These are phyloP conservation scores for Fomitopsis pinicola DNA, from an alignment of 1,284 basidiomycete genomes.

Conservation along the genomic window DNA sequence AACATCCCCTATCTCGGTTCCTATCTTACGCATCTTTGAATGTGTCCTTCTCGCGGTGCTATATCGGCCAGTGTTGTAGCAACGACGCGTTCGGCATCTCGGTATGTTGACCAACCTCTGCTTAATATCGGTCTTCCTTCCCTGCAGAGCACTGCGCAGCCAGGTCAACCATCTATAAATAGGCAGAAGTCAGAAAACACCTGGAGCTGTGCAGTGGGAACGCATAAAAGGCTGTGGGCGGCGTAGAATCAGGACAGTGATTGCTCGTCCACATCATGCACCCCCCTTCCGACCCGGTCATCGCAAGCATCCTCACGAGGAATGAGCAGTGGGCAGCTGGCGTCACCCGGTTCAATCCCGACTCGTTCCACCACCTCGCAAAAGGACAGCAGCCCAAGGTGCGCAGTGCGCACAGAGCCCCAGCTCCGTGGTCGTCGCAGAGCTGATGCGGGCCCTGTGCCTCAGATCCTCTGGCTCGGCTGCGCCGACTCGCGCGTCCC, in stretches of 20 bases:
- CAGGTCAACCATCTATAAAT: not conserved
- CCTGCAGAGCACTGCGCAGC: not conserved
- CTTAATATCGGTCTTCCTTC: not conserved
- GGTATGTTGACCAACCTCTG: not conserved
- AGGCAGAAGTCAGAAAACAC: not conserved
- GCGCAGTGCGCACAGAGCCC: not conserved
- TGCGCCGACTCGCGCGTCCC: constrained; percentile 48
- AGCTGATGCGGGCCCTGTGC: not conserved
- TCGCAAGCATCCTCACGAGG: not conserved
- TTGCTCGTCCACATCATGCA: not conserved
- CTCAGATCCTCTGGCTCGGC: constrained; percentile 48
- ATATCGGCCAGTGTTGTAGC: not conserved
- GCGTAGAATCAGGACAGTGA: no score
- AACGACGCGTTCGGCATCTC: not conserved
- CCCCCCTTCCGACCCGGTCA: not conserved
- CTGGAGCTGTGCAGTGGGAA: no score
- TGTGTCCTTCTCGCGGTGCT: no score
- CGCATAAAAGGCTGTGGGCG: no score
- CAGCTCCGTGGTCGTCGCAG: not conserved
- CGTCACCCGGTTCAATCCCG: not conserved
- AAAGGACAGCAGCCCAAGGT: not conserved
- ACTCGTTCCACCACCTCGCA: not conserved
- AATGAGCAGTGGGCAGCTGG: not conserved
- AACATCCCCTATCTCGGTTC: no score
- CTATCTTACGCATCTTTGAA: no score